phyloP scores from a whole-genome alignment of 352 stramenopile species.

The Globisporangium nagaii region DNA sequence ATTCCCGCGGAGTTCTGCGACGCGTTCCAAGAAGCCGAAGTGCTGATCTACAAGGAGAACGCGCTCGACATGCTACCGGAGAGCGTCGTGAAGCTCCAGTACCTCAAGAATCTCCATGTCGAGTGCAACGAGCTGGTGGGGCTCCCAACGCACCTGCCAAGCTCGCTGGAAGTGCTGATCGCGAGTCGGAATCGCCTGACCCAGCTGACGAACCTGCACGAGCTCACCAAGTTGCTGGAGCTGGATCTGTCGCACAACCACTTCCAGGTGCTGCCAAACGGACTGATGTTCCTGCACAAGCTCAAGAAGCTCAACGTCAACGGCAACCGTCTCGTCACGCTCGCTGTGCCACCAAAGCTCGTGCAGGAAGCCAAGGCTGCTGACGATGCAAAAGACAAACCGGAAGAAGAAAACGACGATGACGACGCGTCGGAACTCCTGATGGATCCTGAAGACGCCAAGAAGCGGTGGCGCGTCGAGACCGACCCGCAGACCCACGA shows the following conservation, averaged over 20 bases:
- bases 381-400: not conserved
- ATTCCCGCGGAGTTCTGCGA: slow-evolving; percentile 42
- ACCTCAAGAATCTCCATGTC: slow-evolving; percentile 35
- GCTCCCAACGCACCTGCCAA: slow-evolving; percentile 35
- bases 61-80: slow-evolving; percentile 31
- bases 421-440: slow-evolving; percentile 3
- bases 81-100: slow-evolving; percentile 20
- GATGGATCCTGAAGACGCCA: slow-evolving; percentile 19
- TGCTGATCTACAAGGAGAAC: slow-evolving; percentile 63
- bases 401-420: slow-evolving; percentile 1
- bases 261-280: slow-evolving; percentile 46
- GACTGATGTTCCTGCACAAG: slow-evolving; percentile 33
- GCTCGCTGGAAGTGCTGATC: slow-evolving; percentile 26
- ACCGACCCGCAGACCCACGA: slow-evolving; percentile 40
- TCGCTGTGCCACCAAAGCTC: slow-evolving; percentile 41
- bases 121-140: slow-evolving; percentile 56
- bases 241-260: slow-evolving; percentile 67
- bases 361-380: slow-evolving; percentile 1
- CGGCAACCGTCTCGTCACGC: slow-evolving; percentile 60
- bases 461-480: slow-evolving; percentile 54
- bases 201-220: slow-evolving; percentile 39
- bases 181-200: slow-evolving; percentile 51
- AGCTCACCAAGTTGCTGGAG: slow-evolving; percentile 33
- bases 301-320: slow-evolving; percentile 36
- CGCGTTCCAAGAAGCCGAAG: slow-evolving; percentile 48